Evolutionary conservation across 768 basidiomycete genomes (phyloP).

Genomic region (Leucocoprinus birnbaumii): DNA sequence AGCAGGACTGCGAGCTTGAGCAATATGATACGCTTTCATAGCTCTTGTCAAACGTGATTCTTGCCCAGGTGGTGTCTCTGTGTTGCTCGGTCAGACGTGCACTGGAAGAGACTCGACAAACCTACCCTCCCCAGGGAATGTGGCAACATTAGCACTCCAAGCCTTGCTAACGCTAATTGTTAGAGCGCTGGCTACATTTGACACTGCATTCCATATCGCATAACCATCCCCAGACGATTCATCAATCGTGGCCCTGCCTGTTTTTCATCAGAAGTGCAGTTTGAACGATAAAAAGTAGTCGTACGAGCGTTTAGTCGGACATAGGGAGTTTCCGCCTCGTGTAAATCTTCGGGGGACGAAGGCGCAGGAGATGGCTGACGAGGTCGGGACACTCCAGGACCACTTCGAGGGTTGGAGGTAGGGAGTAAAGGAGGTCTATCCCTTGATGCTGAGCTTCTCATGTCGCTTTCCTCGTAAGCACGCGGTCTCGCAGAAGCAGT

Average conservation of each 20-base stretch:
- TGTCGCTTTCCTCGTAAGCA: not conserved
- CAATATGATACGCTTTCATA: conserved; percentile 67
- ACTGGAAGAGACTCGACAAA: not conserved
- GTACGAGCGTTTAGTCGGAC: not conserved
- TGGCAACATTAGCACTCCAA: conserved; percentile 43
- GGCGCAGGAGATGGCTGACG: not conserved
- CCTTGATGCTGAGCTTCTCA: not conserved
- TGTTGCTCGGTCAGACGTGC: not conserved
- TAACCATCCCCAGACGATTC: conserved; percentile 7
- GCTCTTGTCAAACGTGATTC: conserved; percentile 62
- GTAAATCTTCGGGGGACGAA: too few species aligned
- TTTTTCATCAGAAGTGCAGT: not conserved
- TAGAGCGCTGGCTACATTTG: conserved; percentile 48
- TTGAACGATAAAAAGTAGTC: not conserved
- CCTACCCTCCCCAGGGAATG: conserved; percentile 43
- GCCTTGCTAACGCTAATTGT: conserved; percentile 58
- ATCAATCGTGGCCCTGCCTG: not conserved
- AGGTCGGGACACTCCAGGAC: not conserved
- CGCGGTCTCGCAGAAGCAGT: not conserved
- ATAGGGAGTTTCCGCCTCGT: not conserved
- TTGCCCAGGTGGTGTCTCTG: conserved; percentile 50
- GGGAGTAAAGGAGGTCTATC: too few species aligned
- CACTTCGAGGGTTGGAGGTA: too few species aligned
- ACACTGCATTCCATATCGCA: conserved; percentile 53
- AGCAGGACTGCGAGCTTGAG: conserved; percentile 50